phyloP scores from a whole-genome alignment of 306 rosid genomes.

The Macrotyloma uniflorum region DNA sequence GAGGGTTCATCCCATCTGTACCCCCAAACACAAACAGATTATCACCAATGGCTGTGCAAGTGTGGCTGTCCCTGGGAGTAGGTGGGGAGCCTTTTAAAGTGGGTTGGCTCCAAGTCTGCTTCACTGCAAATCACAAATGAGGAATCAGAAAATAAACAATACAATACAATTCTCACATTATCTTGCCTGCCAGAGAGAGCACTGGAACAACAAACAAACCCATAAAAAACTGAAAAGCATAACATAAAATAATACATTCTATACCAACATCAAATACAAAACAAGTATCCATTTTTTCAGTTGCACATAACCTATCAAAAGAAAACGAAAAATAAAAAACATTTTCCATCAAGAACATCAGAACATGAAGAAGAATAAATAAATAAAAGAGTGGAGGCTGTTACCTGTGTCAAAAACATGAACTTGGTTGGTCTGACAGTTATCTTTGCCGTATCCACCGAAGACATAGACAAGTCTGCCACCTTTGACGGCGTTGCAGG shows the following conservation, averaged over 20 bases:
- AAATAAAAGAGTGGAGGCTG: not conserved
- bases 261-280: not conserved
- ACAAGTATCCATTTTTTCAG: not conserved
- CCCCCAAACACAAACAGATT: constrained; percentile 94
- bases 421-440: constrained; percentile 95
- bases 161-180: constrained; percentile 25
- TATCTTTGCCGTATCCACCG: constrained; percentile 93
- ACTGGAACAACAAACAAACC: constrained; percentile 11
- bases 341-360: not conserved
- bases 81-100: constrained; percentile 75
- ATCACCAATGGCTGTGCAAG: constrained; percentile 81
- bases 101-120: constrained; percentile 86
- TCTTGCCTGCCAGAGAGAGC: constrained; percentile 13
- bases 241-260: not conserved
- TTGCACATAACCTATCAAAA: constrained; percentile 1
- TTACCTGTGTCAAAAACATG: constrained; percentile 90
- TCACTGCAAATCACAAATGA: constrained; percentile 69
- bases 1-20: constrained; percentile 92
- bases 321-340: not conserved
- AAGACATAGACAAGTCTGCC: constrained; percentile 87
- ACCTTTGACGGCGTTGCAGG: constrained; percentile 92
- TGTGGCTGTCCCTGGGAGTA: constrained; percentile 92
- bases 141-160: constrained; percentile 32
- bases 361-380: not conserved
- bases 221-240: not conserved